Evolutionary conservation across 1,284 basidiomycete species (phyloP), one percentile per base, ranked within the genome.

Genomic region (Malassezia furfur): DNA sequence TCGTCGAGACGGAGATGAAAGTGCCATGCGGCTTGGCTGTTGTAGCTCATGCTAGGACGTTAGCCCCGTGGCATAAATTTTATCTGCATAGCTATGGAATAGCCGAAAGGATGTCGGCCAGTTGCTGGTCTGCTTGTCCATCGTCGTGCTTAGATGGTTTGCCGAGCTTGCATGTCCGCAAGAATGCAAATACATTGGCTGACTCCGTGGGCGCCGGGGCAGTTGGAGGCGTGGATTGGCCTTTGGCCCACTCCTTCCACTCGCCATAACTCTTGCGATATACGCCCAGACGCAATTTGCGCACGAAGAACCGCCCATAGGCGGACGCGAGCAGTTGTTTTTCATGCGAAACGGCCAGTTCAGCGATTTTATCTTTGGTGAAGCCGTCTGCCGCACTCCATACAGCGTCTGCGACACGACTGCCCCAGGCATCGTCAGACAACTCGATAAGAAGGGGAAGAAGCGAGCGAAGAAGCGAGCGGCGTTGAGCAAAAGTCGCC

Each of bases 241-340:
- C 41, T 32, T 31, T 43, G 9, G 50, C 55, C 60, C 58, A 63
- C 14, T 60, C 57, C 17, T 59, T 65, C 72, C 72, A 74, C 44
- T 64, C 63, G 30, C 58, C 31, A 11, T 50, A 52, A 14, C 61
- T 58, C 52, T 67, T 65, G 36, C 72, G 57, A 38, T 61, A 73
- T 36, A 70, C 45, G 30, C 54, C 60, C 17, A 73, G 52, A 19
- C 68, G 62, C n/a, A 72, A 40, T 22, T 64, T 63, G 31, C 61
- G 58, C 10, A 71, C 58, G 41, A 74, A 71, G 43, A 66, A 72
- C 3, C 64, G 56, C 15, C 70, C 69, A 55, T 62, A 72, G 1
- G 46, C 43, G 10, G 56, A 57, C 1, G 54, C 52, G 6, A 70
- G 54, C 12, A 74, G 58, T 19, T 50, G 46, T n/a, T 58, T 50